Evolutionary conservation across 495 filamentous ascomycete genomes (phyloP), one percentile per base, ranked within the genome.

Genomic region (Aspergillus egyptiacus): DNA sequence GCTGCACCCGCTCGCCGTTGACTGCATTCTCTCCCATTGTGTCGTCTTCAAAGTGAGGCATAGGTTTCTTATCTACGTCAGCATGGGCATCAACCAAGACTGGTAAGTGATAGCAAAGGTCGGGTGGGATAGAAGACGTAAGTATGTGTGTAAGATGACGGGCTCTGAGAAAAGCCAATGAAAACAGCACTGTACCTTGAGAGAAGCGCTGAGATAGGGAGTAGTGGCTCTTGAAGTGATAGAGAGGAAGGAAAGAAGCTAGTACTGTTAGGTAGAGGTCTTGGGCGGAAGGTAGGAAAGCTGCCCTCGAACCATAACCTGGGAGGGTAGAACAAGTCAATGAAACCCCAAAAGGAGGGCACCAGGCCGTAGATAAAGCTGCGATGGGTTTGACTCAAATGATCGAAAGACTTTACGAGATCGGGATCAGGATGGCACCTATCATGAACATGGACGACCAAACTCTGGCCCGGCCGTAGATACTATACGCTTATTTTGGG

Each of bases 1-100:
- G 86, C 53, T 78, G 73, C 28, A 74, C 68, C 59, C 74, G 69
- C 48, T 84, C 82, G 70, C 85, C 85, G 75, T 89, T 89, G 46
- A 86, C 78, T 17, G 62, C 33, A 13, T 66, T 65, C 63, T 73
- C 61, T 43, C 63, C 64, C 71, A 76, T 76, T 24, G 45, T 63
- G 50, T 64, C 65, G 44, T 59, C 57, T 34, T 71, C 55, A 38
- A 70, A 68, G 68, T 73, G 71, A 50, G 71, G 71, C 70, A 76
- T 76, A 37, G 41, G 53, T 46, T 50, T 30, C 30, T 52, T 54
- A 50, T 27, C 39, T 27, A 25, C 2, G 39, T 23, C 23, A 39
- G 11, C 22, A 34, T 10, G 44, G 44, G 36, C 15, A 6, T 22
- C 20, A 24, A 32, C 9, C 13, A 20, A 31, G 10, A 39, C 17